These are phyloP conservation scores for Davidsoniella virescens DNA, from an alignment of 2,329 filamentous ascomycete genomes.

Conservation along the genomic window DNA sequence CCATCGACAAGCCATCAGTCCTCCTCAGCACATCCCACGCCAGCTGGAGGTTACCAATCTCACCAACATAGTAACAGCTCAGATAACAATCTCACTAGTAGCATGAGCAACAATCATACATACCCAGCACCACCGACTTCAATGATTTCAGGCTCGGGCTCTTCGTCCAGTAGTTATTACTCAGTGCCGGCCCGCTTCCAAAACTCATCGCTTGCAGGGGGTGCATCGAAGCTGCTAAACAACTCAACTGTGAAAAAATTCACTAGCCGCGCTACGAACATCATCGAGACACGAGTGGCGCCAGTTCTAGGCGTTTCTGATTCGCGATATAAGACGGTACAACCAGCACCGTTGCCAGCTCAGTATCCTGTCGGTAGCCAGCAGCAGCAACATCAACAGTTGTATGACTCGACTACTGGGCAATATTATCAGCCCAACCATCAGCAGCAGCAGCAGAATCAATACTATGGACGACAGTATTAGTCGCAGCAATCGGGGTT, in stretches of 20 bases:
- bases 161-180: not conserved
- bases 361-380: not conserved
- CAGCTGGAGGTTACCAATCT: too few species aligned
- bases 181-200: not conserved
- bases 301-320: slow-evolving; percentile 13
- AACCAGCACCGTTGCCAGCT: not conserved
- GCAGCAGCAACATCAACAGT: not conserved
- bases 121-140: not conserved
- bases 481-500: too few species aligned
- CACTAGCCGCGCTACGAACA: slow-evolving; percentile 14
- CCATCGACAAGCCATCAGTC: slow-evolving; percentile 2
- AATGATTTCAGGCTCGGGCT: not conserved
- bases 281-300: slow-evolving; percentile 15
- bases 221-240: slow-evolving; percentile 13
- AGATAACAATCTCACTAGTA: too few species aligned
- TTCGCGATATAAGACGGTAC: slow-evolving; percentile 8
- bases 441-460: not conserved
- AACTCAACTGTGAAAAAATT: slow-evolving; percentile 15
- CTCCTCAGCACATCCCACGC: not conserved
- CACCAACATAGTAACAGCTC: too few species aligned
- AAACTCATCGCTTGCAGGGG: not conserved
- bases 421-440: not conserved
- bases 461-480: too few species aligned
- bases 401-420: not conserved
- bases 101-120: not conserved